Base-by-base conservation (phyloP, 495 filamentous ascomycete species). In the Aspergillus conjunctus region DNA sequence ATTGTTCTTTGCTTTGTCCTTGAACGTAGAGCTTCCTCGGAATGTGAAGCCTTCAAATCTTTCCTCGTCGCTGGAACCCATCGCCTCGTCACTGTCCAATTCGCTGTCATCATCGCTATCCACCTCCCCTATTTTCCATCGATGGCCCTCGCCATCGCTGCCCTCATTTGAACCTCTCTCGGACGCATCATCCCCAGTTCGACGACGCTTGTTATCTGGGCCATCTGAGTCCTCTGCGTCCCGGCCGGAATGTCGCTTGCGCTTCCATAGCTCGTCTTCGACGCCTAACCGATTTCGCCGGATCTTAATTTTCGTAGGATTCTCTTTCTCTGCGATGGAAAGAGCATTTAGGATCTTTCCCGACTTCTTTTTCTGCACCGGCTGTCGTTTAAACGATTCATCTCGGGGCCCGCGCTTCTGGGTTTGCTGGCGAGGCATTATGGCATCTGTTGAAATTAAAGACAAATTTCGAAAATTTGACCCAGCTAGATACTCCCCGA, bases 41-140 rank as follows among this genome's bases (percentile, higher is more conserved):
- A 96, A 96, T 3, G 83, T 78, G 72, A 84, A 93, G 8, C 84
- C 87, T 43, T 89, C 88, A 65, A 94, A 94, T 61, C 79, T 77
- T 66, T 96, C 91, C 71, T 93, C 87, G 66, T 96, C 91, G 63
- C 90, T 93, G 59, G 88, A 88, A 9, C 92, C 93, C 80, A 97
- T 89, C 33, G 93, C 93, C 69, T 97, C 93, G 59, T 97, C 93
- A 62, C 88, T 92, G 70, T 98, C 92, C 51, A 98, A 77, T 60
- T 95, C 92, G 31, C 84, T 88, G 60, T 93, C 91, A 54, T 94
- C 85, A 58, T 91, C 88, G 58, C 81, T 89, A 51, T 82, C 86
- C 17, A 87, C 86, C 59, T 90, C 81, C 50, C 91, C 91, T 39
- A 95, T 70, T 63, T 81, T 88, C 94, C 94, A 98, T 65, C 90